Evolutionary conservation across 176 grass and related monocot species (phyloP), one percentile per base, ranked within the genome.

Genomic region (Leersia perrieri): DNA sequence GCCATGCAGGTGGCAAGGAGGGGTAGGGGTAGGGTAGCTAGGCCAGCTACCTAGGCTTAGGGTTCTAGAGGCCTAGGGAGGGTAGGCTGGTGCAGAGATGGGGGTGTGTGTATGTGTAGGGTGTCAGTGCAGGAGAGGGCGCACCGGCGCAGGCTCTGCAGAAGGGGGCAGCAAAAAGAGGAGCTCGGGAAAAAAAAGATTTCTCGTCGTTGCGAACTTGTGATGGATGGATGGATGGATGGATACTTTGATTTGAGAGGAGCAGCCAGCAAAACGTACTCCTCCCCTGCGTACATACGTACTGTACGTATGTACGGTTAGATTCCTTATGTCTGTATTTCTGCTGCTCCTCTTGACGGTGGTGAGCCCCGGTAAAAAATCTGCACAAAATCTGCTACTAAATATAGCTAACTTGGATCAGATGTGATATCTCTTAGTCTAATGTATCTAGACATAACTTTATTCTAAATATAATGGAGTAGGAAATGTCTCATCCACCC

Each of bases 51-150:
- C 35, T 57, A 57, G 53, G 7, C 23, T 3, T 85, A 85, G 82
- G 77, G 70, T 80, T 67, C n/a, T 72, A 45, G 44, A 68, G 70
- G 9, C 44, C 40, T 80, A 68, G 65, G 82, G 82, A 79, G 60
- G 72, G 65, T 89, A 85, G 77, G 57, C 65, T 81, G 87, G 53
- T 76, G 58, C 58, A 73, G 65, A 55, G 70, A 57, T 47, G 66
- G 35, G 41, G n/a, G 40, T 63, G 51, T 27, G 3, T n/a, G n/a
- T n/a, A n/a, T n/a, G 25, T 66, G 44, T 15, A 27, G 62, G 62
- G 41, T 84, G 82, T 72, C 82, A 78, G 88, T n/a, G 39, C 55
- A 82, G 88, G 87, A 28, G 71, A 70, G 68, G 60, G 31, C 9
- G 42, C 81, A 55, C 0, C 14, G 15, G 26, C 25, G 22, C 0